These are phyloP conservation scores for Fusarium newnesense DNA, from an alignment of 2,329 filamentous ascomycete species.

Conservation along the genomic window DNA sequence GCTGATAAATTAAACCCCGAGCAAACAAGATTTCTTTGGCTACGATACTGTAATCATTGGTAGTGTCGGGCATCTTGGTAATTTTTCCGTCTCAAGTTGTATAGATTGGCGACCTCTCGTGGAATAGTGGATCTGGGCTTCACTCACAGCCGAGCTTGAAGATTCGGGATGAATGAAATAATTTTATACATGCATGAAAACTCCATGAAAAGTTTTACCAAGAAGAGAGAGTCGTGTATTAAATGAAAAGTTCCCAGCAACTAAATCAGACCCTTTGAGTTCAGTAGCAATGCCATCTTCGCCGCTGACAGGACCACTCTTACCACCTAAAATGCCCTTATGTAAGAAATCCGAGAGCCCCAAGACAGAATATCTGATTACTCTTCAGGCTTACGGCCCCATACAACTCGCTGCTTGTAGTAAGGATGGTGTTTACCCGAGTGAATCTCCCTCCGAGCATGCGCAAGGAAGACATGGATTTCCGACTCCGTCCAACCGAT, in stretches of 20 bases:
- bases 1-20: neutral
- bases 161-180: neutral
- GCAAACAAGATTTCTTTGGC: rapidly evolving
- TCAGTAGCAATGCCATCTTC: neutral
- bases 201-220: rapidly evolving
- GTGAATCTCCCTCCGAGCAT: slow-evolving; percentile 2
- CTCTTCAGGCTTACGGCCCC: slow-evolving; percentile 5
- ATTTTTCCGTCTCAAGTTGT: neutral
- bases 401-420: slow-evolving; percentile 6
- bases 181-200: rapidly evolving
- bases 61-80: neutral
- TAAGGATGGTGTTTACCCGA: slow-evolving; percentile 7
- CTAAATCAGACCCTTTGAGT: neutral
- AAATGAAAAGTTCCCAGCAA: neutral
- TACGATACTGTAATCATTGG: neutral
- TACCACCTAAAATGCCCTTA: neutral
- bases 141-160: neutral
- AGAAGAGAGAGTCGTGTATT: neutral
- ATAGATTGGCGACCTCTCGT: too few relatives aligned
- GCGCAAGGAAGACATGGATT: slow-evolving; percentile 9
- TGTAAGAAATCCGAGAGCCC: neutral
- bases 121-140: neutral
- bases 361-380: neutral
- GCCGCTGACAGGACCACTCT: neutral
- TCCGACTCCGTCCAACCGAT: slow-evolving; percentile 10